phyloP scores from a whole-genome alignment of 495 filamentous ascomycete genomes.

The Pyrenula aspistea region DNA sequence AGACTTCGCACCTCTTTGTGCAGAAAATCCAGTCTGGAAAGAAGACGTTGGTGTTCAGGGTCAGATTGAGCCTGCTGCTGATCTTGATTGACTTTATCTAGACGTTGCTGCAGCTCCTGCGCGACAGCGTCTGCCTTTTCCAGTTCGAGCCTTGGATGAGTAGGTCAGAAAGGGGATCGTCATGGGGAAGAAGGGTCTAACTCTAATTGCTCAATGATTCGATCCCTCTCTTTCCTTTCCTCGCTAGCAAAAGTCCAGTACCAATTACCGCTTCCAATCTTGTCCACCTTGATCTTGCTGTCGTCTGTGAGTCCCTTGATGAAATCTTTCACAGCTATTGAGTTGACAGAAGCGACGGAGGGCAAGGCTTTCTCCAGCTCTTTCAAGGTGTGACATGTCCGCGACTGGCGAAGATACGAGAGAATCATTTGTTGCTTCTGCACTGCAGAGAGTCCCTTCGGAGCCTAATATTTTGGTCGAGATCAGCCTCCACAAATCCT shows the following conservation, averaged over 20 bases:
- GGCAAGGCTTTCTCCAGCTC: constrained; percentile 64
- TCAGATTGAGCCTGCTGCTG: constrained; percentile 7
- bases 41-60: neutral
- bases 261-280: constrained; percentile 74
- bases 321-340: constrained; percentile 60
- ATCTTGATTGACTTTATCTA: constrained; percentile 6
- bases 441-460: constrained; percentile 27
- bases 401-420: constrained; percentile 48
- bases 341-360: constrained; percentile 52
- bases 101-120: constrained; percentile 10
- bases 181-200: neutral
- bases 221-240: constrained; percentile 40
- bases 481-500: too few relatives aligned
- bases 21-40: constrained; percentile 14
- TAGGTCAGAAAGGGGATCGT: too few relatives aligned
- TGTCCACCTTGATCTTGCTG: constrained; percentile 55
- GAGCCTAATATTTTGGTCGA: too few relatives aligned
- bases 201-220: constrained; percentile 15
- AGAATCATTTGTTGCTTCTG: constrained; percentile 53
- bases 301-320: constrained; percentile 54
- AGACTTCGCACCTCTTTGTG: constrained; percentile 16
- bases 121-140: constrained; percentile 7
- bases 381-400: constrained; percentile 58
- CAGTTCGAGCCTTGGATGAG: neutral
- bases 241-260: constrained; percentile 66